Conservation (phyloP, 768 basidiomycete species). For the Cystofilobasidium macerans region DNA sequence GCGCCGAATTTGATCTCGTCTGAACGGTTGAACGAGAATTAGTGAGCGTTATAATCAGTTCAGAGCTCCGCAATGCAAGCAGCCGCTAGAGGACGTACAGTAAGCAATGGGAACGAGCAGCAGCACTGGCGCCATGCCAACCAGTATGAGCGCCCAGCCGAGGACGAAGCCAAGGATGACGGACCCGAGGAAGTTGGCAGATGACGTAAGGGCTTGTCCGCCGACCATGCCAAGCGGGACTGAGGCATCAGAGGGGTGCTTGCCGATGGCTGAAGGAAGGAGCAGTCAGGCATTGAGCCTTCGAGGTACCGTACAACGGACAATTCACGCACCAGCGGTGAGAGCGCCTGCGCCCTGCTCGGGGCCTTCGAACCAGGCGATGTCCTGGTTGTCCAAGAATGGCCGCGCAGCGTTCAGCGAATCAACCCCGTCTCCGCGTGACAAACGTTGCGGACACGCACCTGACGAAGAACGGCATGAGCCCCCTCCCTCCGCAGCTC, state of each 20-base stretch:
- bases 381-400: conserved; percentile 29
- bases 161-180: not conserved
- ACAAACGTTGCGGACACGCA: conserved; percentile 9
- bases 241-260: conserved; percentile 31
- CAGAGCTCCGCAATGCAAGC: no score
- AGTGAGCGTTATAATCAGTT: no score
- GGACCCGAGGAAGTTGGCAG: conserved; percentile 23
- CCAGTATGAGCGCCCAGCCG: conserved; percentile 13
- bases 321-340: conserved; percentile 25
- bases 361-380: conserved; percentile 34
- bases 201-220: conserved; percentile 30
- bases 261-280: conserved; percentile 22
- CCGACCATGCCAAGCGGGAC: conserved; percentile 32
- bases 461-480: conserved; percentile 30
- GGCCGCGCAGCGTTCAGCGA: not conserved
- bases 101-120: conserved; percentile 10
- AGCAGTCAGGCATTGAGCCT: no score
- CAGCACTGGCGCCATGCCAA: conserved; percentile 13
- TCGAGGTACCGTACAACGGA: no score
- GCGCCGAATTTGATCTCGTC: conserved; percentile 10
- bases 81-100: no score
- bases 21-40: no score
- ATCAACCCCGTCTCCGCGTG: no score
- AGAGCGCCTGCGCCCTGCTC: conserved; percentile 33
- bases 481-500: conserved; percentile 10